A percentile compares a stretch with the other conserved stretches of the same genome.
Conservation (phyloP, 208 protist genomes). For the Herpetomonas muscarum region DNA sequence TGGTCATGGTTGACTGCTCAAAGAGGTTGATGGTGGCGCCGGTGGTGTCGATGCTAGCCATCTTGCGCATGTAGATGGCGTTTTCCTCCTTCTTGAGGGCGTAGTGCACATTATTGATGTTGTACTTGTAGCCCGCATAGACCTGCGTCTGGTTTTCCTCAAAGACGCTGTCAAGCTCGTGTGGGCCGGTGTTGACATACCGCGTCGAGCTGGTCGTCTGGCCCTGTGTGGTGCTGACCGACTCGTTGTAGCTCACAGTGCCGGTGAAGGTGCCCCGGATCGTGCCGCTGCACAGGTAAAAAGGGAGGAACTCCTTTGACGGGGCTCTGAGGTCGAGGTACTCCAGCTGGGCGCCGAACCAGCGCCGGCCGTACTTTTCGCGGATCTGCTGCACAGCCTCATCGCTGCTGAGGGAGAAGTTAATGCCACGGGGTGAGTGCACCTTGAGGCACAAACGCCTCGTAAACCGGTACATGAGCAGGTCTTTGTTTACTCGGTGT, state of each 20-base stretch:
- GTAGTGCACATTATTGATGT: constrained; percentile 69
- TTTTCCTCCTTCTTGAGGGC: constrained; percentile 55
- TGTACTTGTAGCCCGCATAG: constrained; percentile 91
- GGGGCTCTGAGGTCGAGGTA: constrained; percentile 49
- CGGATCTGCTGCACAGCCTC: constrained; percentile 41
- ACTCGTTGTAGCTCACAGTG: constrained; percentile 41
- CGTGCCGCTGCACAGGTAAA: constrained; percentile 75
- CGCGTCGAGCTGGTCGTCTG: constrained; percentile 19
- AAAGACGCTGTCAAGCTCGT: constrained; percentile 60
- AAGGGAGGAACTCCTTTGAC: constrained; percentile 81
- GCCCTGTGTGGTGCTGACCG: constrained; percentile 20
- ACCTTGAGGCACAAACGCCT: constrained; percentile 25
- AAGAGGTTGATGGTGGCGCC: constrained; percentile 79
- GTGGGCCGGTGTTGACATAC: constrained; percentile 37
- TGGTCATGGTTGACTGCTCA: constrained; percentile 76
- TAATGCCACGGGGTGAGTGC: constrained; percentile 66
- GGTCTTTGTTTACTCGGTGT: too few species aligned
- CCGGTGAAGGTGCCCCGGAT: constrained; percentile 55
- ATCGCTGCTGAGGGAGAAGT: constrained; percentile 48
- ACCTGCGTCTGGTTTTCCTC: constrained; percentile 73
- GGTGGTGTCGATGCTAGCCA: constrained; percentile 56
- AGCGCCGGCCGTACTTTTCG: constrained; percentile 57
- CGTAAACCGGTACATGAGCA: constrained; percentile 45
- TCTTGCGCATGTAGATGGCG: constrained; percentile 47
- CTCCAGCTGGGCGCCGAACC: constrained; percentile 63